Base-by-base conservation (phyloP, 208 protist species). In the Trypanosoma caninum region DNA sequence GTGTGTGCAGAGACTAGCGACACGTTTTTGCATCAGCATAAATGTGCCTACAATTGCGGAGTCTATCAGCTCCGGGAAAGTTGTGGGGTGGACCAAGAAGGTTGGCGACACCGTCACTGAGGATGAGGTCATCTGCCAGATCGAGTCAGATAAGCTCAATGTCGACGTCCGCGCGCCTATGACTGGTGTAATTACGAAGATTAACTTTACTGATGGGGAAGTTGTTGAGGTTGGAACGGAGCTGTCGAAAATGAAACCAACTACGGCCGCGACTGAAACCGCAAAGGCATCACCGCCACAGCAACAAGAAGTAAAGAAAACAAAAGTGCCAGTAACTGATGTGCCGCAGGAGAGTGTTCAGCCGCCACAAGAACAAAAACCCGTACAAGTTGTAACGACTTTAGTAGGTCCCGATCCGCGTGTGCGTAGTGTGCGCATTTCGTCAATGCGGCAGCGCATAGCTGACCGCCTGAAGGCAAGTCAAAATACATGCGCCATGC, bases 81-180 rank as follows among this genome's bases (percentile, higher is more conserved):
- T 99, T 38, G 89, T 93, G 35, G 76, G 84, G 44, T 99, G 96
- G 95, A 79, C 76, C 0, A 98, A 98, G 77, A 92, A 93, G 47
- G 89, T 97, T 34, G 97, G 98, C 37, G 97, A 99, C 58, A 69
- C 82, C 59, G 94, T 99, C n/a, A 74, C 87, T 6, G 87, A 95
- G 67, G 98, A 99, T 72, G 97, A 99, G 53, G 79, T 98, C 3
- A 85, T 99, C 54, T 96, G 91, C 52, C 82, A 97, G 45, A 95
- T 99, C 59, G 98, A 99, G 76, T 99, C 97, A 14, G 98, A 99
- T 75, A 99, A 99, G 84, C 96, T 98, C 23, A 94, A 87, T 40
- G 93, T 98, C 22, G 96, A 98, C 52, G 89, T 99, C 38, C 94
- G 91, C 35, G 91, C 97, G 14, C 95, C 97, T 10, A 76, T 78